A percentile compares a stretch with the other conserved stretches of the same genome.
These are phyloP conservation scores for Debaryomycetaceae sp. DNA, from an alignment of 1,139 yeast genomes.

Conservation along the genomic window DNA sequence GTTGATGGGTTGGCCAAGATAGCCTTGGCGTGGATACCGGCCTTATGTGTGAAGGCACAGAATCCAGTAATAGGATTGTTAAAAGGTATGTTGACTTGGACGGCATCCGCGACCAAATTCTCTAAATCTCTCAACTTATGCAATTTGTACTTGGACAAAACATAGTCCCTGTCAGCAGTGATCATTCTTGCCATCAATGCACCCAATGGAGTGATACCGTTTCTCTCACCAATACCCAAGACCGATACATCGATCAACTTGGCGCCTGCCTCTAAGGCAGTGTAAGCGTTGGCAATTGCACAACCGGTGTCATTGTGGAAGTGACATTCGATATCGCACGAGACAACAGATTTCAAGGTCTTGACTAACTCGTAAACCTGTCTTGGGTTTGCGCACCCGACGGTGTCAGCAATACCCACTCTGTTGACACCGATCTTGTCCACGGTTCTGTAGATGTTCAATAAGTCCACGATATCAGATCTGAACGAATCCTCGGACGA, in stretches of 20 bases:
- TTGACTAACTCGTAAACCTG: constrained; percentile 96
- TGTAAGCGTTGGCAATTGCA: constrained; percentile 97
- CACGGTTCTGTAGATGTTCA: constrained; percentile 94
- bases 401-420: constrained; percentile 99
- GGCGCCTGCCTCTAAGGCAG: constrained; percentile 98
- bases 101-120: constrained; percentile 94
- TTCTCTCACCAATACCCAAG: constrained; percentile 97
- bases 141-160: constrained; percentile 88
- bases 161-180: constrained; percentile 97
- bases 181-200: constrained; percentile 99
- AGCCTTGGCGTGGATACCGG: constrained; percentile 99
- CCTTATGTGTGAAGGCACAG: constrained; percentile 99
- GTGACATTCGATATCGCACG: constrained; percentile 97
- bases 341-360: constrained; percentile 88
- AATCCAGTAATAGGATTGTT: constrained; percentile 98
- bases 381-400: constrained; percentile 98
- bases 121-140: constrained; percentile 96
- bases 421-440: constrained; percentile 97
- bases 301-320: constrained; percentile 99
- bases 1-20: constrained; percentile 97
- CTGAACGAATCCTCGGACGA: constrained; percentile 97
- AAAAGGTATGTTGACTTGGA: constrained; percentile 94
- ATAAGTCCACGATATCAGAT: constrained; percentile 90
- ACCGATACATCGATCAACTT: constrained; percentile 92
- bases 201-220: constrained; percentile 97